A percentile compares a stretch with the other conserved stretches of the same genome.
Conservation (phyloP, 805 yeast genomes). For the Allodekkera sacchari region DNA sequence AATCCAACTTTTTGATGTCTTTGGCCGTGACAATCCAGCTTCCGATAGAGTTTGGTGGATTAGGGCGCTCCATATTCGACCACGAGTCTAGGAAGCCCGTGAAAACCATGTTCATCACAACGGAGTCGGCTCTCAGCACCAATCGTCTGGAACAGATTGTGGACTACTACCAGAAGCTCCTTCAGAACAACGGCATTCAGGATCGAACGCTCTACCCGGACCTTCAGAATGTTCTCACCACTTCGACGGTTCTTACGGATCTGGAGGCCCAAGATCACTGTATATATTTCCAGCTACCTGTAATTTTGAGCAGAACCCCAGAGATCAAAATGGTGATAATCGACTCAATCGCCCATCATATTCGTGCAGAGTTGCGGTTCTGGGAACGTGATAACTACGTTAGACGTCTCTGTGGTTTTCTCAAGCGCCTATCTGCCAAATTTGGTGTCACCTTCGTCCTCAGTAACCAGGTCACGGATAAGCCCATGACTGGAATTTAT, state of each 20-base stretch:
- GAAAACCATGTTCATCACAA: conserved; percentile 63
- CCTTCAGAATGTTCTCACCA: conserved; percentile 21
- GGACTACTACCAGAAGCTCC: conserved; percentile 17
- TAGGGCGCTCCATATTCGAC: conserved; percentile 25
- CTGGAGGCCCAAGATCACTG: conserved; percentile 70
- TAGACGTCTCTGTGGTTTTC: conserved; percentile 33
- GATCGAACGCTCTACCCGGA: conserved; percentile 25
- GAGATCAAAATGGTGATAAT: conserved; percentile 52
- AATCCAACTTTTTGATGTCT: conserved; percentile 71
- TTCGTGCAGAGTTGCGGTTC: conserved; percentile 51
- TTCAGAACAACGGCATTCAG: conserved; percentile 28
- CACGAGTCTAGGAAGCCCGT: conserved; percentile 5
- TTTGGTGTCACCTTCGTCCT: conserved; percentile 54
- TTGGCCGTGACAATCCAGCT: conserved; percentile 52
- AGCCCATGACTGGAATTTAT: conserved; percentile 28
- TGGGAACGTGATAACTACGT: conserved; percentile 36
- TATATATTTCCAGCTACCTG: conserved; percentile 59
- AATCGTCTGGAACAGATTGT: conserved; percentile 46
- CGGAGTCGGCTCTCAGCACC: conserved; percentile 70
- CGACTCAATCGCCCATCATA: conserved; percentile 80
- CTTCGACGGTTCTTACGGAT: conserved; percentile 30
- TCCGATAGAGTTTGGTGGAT: conserved; percentile 38
- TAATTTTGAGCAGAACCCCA: conserved; percentile 31
- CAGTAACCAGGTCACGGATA: conserved; percentile 76
- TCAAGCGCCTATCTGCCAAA: conserved; percentile 40